Evolutionary conservation across 352 stramenopile genomes (phyloP).

Genomic region (Globisporangium barbulae): DNA sequence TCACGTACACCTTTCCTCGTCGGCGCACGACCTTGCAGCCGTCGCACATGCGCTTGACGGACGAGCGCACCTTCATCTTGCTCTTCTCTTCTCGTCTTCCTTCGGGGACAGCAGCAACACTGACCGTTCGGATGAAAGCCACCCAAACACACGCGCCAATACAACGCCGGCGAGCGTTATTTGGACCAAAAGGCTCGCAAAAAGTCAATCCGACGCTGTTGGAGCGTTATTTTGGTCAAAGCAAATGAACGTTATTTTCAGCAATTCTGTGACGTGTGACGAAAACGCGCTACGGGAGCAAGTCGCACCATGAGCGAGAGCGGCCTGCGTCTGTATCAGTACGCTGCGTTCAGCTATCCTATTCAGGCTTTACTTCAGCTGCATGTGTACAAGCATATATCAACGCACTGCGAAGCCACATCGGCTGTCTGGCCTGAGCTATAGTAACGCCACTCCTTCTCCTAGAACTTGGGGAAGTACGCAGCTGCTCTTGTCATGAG

Average conservation of each 20-base stretch:
- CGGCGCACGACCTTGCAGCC: constrained; percentile 89
- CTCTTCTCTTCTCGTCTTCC: constrained; percentile 15
- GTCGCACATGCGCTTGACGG: constrained; percentile 91
- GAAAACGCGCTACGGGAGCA: not conserved
- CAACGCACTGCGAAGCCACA: not conserved
- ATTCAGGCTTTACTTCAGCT: not conserved
- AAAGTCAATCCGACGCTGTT: not conserved
- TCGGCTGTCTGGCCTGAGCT: not conserved
- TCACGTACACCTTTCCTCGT: constrained; percentile 86
- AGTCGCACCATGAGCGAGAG: not conserved
- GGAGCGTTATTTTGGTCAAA: too few relatives aligned
- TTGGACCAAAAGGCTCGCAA: too few relatives aligned
- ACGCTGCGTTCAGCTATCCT: not conserved
- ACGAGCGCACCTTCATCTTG: constrained; percentile 90
- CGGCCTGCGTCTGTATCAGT: not conserved
- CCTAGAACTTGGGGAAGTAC: constrained; percentile 14
- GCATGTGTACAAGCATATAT: not conserved
- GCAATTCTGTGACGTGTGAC: too few relatives aligned
- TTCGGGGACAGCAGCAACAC: constrained; percentile 2
- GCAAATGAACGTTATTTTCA: not conserved
- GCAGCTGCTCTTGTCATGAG: constrained; percentile 39
- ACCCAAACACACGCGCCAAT: not conserved
- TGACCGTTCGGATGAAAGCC: constrained; percentile 9
- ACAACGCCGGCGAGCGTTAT: not conserved
- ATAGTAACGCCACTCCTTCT: not conserved